Evolutionary conservation across 1,139 yeast species (phyloP).

Genomic region (Suhomyces wounanorum): DNA sequence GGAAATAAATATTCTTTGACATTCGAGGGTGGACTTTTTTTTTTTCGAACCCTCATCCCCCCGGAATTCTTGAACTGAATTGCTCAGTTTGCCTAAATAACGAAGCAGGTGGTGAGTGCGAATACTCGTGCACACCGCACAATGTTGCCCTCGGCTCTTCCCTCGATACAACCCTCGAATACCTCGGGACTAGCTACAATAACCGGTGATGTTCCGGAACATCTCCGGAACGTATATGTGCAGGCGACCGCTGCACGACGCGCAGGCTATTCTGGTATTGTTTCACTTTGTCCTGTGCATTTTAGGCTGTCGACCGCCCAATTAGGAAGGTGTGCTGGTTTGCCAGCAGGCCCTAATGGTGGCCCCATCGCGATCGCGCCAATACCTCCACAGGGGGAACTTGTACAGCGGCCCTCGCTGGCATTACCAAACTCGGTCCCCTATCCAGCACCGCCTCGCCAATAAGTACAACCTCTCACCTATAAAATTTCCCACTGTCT

Average conservation of each 20-base stretch:
- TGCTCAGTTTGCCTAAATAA: too few species aligned
- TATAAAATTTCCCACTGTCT: background rate
- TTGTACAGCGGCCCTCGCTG: background rate
- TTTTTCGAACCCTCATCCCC: background rate
- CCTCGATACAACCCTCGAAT: background rate
- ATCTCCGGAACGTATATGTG: background rate
- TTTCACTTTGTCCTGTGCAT: conserved; percentile 4
- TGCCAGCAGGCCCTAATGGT: background rate
- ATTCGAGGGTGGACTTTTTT: background rate
- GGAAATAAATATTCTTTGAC: background rate
- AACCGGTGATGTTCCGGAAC: background rate
- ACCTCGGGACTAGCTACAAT: too few species aligned
- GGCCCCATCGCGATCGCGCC: background rate
- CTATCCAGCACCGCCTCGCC: background rate
- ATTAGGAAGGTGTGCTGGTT: conserved; percentile 4
- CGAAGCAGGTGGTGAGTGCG: too few species aligned
- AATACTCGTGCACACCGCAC: too few species aligned
- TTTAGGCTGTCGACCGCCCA: conserved; percentile 2
- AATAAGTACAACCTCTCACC: background rate
- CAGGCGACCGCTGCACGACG: conserved; percentile 4
- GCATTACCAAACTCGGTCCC: background rate
- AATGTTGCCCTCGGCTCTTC: background rate
- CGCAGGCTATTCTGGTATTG: conserved; percentile 2
- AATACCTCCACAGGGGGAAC: background rate
- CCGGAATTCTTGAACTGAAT: background rate